Base-by-base conservation (phyloP, 495 filamentous ascomycete genomes). In the Lasiosphaeris hirsuta region DNA sequence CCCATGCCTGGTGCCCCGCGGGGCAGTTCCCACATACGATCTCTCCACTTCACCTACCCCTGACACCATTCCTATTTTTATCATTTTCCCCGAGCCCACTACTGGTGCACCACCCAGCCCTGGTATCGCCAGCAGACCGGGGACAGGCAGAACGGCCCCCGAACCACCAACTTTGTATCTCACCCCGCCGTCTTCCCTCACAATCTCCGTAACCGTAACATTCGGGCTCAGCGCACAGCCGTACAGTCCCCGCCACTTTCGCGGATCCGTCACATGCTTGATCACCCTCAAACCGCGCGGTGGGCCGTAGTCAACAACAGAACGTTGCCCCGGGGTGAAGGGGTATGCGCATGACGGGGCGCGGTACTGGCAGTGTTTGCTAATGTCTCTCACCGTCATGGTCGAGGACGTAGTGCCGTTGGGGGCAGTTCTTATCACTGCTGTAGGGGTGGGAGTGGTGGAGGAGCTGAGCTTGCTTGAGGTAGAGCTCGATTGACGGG, bases 251-350 rank as follows among this genome's bases (percentile, higher is more conserved):
- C 14, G 19, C 64, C 62, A 61, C 40, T 42, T 34, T 11, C 52
- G 37, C 39, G 58, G 54, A 34, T 67, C 58, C 0, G 42, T 17
- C 15, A 40, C 36, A 50, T 67, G 61, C 39, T 43, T 18, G 5
- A 54, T 46, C 10, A 63, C 43, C 30, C 46, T 23, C 0, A 64
- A 19, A 38, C 56, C 54, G 30, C 49, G 44, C 10, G 41, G 10
- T 0, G 51, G 55, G 30, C 56, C 57, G 14, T 47, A 55, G 36
- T 56, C 53, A 19, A 66, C 9, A 15, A 38, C 54, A 9, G 61
- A 62, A 19, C 51, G 44, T 53, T 67, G 64, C 4, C 64, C 61
- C 0, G 64, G 61, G 1, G 52, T 61, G 23, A 61, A 62, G 7
- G 64, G 64, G 18, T 62, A 67, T 36, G 50, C 52, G 10, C 33